Evolutionary conservation across 2,329 filamentous ascomycete species (phyloP), one percentile per base, ranked within the genome.

Genomic region (Aspergillus luchuensis): DNA sequence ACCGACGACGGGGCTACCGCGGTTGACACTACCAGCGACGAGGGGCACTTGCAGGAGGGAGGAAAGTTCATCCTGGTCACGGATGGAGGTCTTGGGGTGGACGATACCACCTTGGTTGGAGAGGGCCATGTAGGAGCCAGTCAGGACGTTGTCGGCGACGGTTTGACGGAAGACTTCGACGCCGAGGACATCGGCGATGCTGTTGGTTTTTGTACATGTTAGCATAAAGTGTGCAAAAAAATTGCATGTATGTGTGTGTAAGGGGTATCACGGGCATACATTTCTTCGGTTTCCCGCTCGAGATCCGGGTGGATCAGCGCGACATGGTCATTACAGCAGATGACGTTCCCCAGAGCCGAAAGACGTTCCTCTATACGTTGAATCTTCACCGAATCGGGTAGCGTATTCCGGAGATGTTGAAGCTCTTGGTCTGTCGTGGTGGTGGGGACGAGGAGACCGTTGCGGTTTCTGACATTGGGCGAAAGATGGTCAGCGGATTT

Each of bases 361-460:
- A 99, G 85, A 45, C 95, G 88, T 84, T 99, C 95, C 83, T 99
- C 95, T 81, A 99, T 97, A 68, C 95, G 89, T 82, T 97, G 93
- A 73, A 99, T 96, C 80, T 93, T 92, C 66, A 99, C 91, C 61
- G 82, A 81, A 76, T 98, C 94, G 41, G 95, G 95, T 67, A 99
- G 87, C 60, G 90, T 92, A 80, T 99, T 98, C 72, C 95, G 90
- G 71, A 99, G 85, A 79, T 99, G 95, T 81, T 97, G 93, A 66
- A 99, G 86, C 83, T 99, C 95, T 83, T 99, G 95, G 81, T 99
- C 95, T 69, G 93, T 96, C 64, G 95, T 98, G 61, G 89, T 92
- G 58, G 94, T 98, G 63, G 95, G 95, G 59, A 99, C 94, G 65
- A 99, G 88, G 65, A 99, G 91, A 71, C 95, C 95, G 78, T 96